Base-by-base conservation (phyloP, 306 rosid genomes). In the Inga laurina region DNA sequence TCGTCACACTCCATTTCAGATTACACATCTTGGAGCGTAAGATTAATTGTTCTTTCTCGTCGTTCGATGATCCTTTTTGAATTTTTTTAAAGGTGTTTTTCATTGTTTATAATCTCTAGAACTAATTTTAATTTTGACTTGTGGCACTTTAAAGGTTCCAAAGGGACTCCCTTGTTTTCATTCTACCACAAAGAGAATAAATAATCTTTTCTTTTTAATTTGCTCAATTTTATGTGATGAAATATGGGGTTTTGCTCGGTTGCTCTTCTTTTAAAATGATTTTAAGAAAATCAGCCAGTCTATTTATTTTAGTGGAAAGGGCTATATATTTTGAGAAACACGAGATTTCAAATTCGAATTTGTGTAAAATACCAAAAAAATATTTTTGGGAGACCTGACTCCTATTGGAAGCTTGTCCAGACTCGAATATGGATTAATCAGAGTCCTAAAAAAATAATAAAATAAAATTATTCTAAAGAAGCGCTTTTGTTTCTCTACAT, bases 1-100 rank as follows among this genome's bases (percentile, higher is more conserved):
- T 56, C 94, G 92, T 46, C 93, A 93, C 69, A 78, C 74, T 72
- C 3, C 85, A 57, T 35, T 66, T 10, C 92, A 85, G 77, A 84
- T 81, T 66, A 68, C 84, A 9, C 84, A 21, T 7, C 94, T 93
- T 4, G 93, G 91, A 77, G 84, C 61, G 97, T 91, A 77, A 89
- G 94, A 81, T n/a, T 37, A 0, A 15, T n/a, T 30, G 15, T 19
- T 37, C 7, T 14, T 8, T 22, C 49, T 52, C 39, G 18, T 46
- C 43, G 8, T 67, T 45, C 30, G 16, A 7, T 64, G 8, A 76
- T 76, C 49, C 5, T 18, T 73, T 18, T 73, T 27, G 15, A 16
- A 10, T 75, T 34, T 35, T 10, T 4, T 75, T 52, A n/a, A 3
- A 41, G 11, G 68, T 57, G n/a, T 13, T 54, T 52, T 19, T 75